Evolutionary conservation across 331 rosid species (phyloP).

Genomic region (Pyrus hybrid): DNA sequence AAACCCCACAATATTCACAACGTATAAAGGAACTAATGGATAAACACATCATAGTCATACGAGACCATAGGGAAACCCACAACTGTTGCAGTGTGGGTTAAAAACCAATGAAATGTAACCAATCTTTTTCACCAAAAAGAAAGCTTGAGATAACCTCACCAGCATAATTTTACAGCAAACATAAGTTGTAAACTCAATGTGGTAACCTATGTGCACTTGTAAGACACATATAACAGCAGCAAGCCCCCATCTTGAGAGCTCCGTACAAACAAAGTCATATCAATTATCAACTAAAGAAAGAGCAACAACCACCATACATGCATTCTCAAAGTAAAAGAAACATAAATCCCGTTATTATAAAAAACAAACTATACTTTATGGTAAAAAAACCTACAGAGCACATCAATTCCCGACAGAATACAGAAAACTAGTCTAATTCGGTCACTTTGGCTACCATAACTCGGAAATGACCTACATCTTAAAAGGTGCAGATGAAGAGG

Average conservation of each 20-base stretch:
- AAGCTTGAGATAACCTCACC: neutral
- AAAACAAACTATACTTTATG: slow-evolving; percentile 1
- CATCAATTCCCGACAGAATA: slow-evolving; percentile 15
- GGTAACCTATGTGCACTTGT: neutral
- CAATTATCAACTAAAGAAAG: neutral
- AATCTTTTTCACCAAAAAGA: neutral
- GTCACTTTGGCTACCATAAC: slow-evolving; percentile 24
- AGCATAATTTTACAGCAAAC: neutral
- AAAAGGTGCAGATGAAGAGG: slow-evolving; percentile 37
- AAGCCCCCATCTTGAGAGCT: neutral
- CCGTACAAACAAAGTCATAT: neutral
- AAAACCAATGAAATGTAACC: neutral
- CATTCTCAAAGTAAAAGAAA: neutral
- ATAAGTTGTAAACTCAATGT: neutral
- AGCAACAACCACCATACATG: neutral
- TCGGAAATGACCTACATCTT: slow-evolving; percentile 22
- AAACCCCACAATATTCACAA: neutral
- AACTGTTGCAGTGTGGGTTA: neutral
- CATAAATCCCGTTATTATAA: neutral
- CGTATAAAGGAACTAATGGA: neutral
- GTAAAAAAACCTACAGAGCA: slow-evolving; percentile 6
- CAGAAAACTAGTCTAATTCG: slow-evolving; percentile 26
- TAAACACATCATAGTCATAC: neutral
- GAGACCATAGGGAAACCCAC: neutral
- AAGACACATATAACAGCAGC: neutral